These are phyloP conservation scores for Didymellaceae sp. DNA, from an alignment of 2,329 filamentous ascomycete genomes.

Conservation along the genomic window DNA sequence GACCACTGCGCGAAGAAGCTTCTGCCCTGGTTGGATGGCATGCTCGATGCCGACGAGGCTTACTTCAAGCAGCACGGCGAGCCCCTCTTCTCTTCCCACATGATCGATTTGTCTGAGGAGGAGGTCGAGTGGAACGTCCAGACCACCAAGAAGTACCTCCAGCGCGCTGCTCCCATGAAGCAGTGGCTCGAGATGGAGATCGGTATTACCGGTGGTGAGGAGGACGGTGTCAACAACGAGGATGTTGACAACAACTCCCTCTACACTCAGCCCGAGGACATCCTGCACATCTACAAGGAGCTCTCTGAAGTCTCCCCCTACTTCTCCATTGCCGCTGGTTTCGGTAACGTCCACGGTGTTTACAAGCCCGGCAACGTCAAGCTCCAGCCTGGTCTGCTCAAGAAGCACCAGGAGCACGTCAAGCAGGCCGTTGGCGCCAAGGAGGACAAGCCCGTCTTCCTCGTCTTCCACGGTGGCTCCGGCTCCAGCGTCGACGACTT, in stretches of 20 bases:
- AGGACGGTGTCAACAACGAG: constrained; percentile 99
- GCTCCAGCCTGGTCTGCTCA: constrained; percentile 92
- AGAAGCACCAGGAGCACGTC: constrained; percentile 95
- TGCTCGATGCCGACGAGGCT: constrained; percentile 85
- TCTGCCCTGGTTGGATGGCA: constrained; percentile 85
- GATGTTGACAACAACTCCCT: constrained; percentile 93
- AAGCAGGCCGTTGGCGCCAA: constrained; percentile 75
- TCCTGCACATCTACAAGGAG: constrained; percentile 50
- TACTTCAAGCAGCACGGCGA: constrained; percentile 83
- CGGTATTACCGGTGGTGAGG: constrained; percentile 84
- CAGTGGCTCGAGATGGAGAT: constrained; percentile 99
- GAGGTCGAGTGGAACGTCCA: constrained; percentile 80
- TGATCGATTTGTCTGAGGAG: constrained; percentile 95
- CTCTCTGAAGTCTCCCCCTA: constrained; percentile 85
- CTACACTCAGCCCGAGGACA: constrained; percentile 74
- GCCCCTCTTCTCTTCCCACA: constrained; percentile 95
- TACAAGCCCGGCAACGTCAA: constrained; percentile 98
- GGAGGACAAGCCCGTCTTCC: constrained; percentile 92
- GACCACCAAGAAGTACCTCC: constrained; percentile 77
- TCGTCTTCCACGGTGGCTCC: constrained; percentile 98
- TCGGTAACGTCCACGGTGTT: constrained; percentile 98
- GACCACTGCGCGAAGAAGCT: constrained; percentile 99
- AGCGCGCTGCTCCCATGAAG: constrained; percentile 92
- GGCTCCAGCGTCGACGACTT: constrained; percentile 92
- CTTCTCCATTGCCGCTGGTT: constrained; percentile 84